Percentiles rank a stretch among this genome's conserved stretches.
These are phyloP conservation scores for Citrullus amarus DNA, from an alignment of 306 rosid genomes.

Conservation along the genomic window DNA sequence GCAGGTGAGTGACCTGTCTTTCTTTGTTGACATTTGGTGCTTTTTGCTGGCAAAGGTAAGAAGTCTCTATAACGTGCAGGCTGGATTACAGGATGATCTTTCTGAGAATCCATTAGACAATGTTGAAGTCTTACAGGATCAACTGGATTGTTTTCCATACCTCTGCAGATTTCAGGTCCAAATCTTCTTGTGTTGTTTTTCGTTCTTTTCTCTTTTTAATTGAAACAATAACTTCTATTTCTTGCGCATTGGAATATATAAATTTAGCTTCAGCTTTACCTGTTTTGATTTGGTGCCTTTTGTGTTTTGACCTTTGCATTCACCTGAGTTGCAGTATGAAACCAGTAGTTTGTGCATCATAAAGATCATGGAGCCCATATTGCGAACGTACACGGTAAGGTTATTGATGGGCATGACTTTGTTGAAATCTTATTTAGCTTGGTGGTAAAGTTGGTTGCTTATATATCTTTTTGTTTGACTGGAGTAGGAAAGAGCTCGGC, in stretches of 20 bases:
- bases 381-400: constrained; percentile 81
- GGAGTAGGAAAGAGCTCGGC: constrained; percentile 78
- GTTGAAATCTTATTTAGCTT: neutral
- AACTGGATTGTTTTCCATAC: constrained; percentile 89
- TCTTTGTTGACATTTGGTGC: constrained; percentile 4
- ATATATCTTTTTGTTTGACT: constrained; percentile 20
- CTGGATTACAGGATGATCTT: constrained; percentile 80
- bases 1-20: constrained; percentile 47
- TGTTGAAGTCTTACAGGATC: constrained; percentile 97
- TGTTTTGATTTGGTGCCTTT: neutral
- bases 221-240: neutral
- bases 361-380: constrained; percentile 82
- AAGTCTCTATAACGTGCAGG: constrained; percentile 35
- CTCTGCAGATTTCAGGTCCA: constrained; percentile 91
- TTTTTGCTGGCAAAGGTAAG: constrained; percentile 13
- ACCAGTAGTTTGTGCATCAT: constrained; percentile 81
- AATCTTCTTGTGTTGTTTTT: neutral
- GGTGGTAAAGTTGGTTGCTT: constrained; percentile 10
- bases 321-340: constrained; percentile 68
- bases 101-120: constrained; percentile 96
- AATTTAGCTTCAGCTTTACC: neutral
- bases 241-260: neutral
- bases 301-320: neutral
- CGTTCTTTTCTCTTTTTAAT: neutral
- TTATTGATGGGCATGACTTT: neutral